Percentiles rank a stretch among this genome's conserved stretches.
Conservation (phyloP, 805 yeast genomes). For the Cyberlindnera xishuangbannaensis region DNA sequence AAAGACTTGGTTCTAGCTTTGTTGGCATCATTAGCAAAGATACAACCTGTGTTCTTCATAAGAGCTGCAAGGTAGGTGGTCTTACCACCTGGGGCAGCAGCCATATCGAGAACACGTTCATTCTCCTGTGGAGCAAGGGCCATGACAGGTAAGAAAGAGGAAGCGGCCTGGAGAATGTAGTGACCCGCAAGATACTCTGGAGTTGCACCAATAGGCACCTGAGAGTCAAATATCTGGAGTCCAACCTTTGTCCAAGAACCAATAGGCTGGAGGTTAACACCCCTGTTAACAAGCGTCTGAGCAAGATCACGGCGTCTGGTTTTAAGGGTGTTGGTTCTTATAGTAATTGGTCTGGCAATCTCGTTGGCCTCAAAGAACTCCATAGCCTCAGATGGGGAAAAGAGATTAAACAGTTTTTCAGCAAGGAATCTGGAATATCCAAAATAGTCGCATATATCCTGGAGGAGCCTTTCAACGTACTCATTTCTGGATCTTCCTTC, state of each 20-base stretch:
- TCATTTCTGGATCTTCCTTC: slow-evolving; percentile 84
- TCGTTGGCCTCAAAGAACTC: slow-evolving; percentile 99
- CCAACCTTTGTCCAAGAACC: slow-evolving; percentile 99
- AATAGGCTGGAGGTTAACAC: slow-evolving; percentile 95
- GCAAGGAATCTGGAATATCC: slow-evolving; percentile 92
- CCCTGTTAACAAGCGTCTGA: slow-evolving; percentile 90
- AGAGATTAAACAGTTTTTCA: slow-evolving; percentile 85
- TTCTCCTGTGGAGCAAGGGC: slow-evolving; percentile 96
- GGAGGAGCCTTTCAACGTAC: slow-evolving; percentile 68
- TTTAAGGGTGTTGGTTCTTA: slow-evolving; percentile 93
- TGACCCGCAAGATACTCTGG: slow-evolving; percentile 98
- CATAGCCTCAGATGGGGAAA: slow-evolving; percentile 93
- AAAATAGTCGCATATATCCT: slow-evolving; percentile 88
- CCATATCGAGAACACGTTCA: slow-evolving; percentile 96
- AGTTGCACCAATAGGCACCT: slow-evolving; percentile 99
- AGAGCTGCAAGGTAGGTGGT: slow-evolving; percentile 91
- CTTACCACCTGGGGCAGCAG: slow-evolving; percentile 99
- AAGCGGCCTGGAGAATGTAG: slow-evolving; percentile 96
- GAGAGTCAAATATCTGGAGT: slow-evolving; percentile 93
- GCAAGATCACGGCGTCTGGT: slow-evolving; percentile 95
- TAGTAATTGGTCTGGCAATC: slow-evolving; percentile 92
- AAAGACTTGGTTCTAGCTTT: slow-evolving; percentile 94
- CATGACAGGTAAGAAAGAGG: slow-evolving; percentile 95
- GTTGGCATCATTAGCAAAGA: slow-evolving; percentile 95
- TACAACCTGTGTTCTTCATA: slow-evolving; percentile 97